phyloP scores from a whole-genome alignment of 345 rosid genomes.

The Boechera divaricarpa region DNA sequence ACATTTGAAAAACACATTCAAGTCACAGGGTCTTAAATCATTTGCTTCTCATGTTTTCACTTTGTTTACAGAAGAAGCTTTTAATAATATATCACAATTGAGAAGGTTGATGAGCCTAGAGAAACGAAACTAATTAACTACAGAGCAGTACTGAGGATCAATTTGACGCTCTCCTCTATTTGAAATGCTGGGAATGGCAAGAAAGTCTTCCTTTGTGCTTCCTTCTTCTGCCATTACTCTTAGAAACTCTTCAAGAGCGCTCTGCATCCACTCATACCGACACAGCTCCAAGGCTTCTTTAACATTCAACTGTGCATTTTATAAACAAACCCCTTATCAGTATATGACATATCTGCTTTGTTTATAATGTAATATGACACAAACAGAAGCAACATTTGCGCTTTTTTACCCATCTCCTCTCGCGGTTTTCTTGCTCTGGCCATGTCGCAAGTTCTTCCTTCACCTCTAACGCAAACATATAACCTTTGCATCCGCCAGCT shows the following conservation, averaged over 20 bases:
- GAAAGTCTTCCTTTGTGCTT: slow-evolving; percentile 30
- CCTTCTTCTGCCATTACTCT: slow-evolving; percentile 37
- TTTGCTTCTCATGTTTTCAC: slow-evolving; percentile 36
- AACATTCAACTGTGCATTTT: slow-evolving; percentile 51
- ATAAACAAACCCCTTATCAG: neutral
- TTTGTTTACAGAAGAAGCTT: slow-evolving; percentile 36
- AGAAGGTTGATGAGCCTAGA: slow-evolving; percentile 17
- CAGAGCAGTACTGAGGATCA: slow-evolving; percentile 36
- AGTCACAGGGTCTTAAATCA: slow-evolving; percentile 13
- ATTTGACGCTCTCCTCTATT: slow-evolving; percentile 27
- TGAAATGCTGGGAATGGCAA: slow-evolving; percentile 32
- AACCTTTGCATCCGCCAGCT: slow-evolving; percentile 73
- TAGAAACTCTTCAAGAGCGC: slow-evolving; percentile 59
- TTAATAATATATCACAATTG: slow-evolving; percentile 13
- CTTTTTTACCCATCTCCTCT: slow-evolving; percentile 69
- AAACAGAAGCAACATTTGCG: neutral
- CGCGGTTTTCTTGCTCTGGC: slow-evolving; percentile 68
- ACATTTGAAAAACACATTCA: slow-evolving; percentile 8
- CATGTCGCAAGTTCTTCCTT: slow-evolving; percentile 71
- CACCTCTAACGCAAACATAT: slow-evolving; percentile 76
- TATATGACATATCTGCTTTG: neutral
- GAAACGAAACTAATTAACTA: slow-evolving; percentile 32
- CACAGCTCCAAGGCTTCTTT: slow-evolving; percentile 64
- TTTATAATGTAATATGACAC: no score
- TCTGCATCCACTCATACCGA: slow-evolving; percentile 87